Conservation (phyloP, 2,329 filamentous ascomycete genomes). For the Nigrospora osmanthi region DNA sequence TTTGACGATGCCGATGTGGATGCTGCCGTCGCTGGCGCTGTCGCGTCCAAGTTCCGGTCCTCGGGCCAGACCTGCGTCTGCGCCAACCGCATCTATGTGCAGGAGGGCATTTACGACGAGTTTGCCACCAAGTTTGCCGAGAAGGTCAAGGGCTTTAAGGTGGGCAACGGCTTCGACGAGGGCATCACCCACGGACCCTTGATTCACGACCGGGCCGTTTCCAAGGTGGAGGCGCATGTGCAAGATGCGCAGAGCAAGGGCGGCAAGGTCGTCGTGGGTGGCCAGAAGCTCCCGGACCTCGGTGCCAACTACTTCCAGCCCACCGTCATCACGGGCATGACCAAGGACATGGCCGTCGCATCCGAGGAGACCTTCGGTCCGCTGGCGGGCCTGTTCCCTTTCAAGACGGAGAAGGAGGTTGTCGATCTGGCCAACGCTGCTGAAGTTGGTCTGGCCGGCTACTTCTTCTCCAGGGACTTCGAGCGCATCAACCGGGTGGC, state of each 20-base stretch:
- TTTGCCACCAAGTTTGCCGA: slow-evolving; percentile 63
- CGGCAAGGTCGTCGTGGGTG: slow-evolving; percentile 66
- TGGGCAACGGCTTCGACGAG: slow-evolving; percentile 65
- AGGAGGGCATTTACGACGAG: slow-evolving; percentile 67
- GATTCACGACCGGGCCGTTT: slow-evolving; percentile 75
- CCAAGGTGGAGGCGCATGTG: slow-evolving; percentile 75
- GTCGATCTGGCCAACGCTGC: slow-evolving; percentile 73
- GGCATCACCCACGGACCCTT: slow-evolving; percentile 72
- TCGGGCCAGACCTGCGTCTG: slow-evolving; percentile 95
- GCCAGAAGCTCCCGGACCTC: slow-evolving; percentile 63
- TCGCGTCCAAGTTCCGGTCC: slow-evolving; percentile 85
- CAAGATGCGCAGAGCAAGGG: slow-evolving; percentile 73
- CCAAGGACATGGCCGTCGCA: slow-evolving; percentile 72
- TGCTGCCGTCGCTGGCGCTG: slow-evolving; percentile 70
- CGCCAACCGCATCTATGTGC: slow-evolving; percentile 76
- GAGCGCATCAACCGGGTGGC: slow-evolving; percentile 53
- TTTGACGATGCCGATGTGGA: slow-evolving; percentile 94
- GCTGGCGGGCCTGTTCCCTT: slow-evolving; percentile 82
- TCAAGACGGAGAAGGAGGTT: slow-evolving; percentile 83
- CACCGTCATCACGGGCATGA: slow-evolving; percentile 86
- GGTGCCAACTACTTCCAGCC: slow-evolving; percentile 85
- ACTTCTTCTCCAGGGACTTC: slow-evolving; percentile 74
- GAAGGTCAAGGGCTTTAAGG: slow-evolving; percentile 66
- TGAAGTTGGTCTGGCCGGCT: slow-evolving; percentile 84
- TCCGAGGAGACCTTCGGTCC: slow-evolving; percentile 93